Conservation (phyloP, 2,329 filamentous ascomycete species). For the Ascochyta viciae-villosae region DNA sequence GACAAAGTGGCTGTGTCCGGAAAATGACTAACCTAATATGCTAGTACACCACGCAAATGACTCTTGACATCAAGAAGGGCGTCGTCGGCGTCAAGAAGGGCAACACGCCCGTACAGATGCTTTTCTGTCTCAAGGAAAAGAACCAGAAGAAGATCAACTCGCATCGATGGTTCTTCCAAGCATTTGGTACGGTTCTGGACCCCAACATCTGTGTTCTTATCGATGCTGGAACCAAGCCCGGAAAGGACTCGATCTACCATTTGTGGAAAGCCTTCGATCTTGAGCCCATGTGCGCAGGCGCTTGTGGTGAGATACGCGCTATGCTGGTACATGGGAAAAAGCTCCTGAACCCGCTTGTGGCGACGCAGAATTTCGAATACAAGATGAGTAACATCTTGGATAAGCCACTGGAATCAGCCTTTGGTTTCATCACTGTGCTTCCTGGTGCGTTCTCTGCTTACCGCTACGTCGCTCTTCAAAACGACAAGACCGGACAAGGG, state of each 20-base stretch:
- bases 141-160: constrained; percentile 99
- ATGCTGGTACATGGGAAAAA: constrained; percentile 91
- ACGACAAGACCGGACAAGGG: constrained; percentile 92
- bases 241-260: constrained; percentile 93
- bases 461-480: constrained; percentile 90
- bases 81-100: constrained; percentile 84
- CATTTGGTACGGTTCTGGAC: constrained; percentile 88
- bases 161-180: constrained; percentile 98
- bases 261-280: constrained; percentile 98
- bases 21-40: constrained; percentile 21
- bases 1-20: constrained; percentile 2
- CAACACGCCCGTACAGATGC: constrained; percentile 89
- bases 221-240: constrained; percentile 94
- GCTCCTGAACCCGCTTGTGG: constrained; percentile 89
- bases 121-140: constrained; percentile 99
- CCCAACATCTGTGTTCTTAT: constrained; percentile 97
- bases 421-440: constrained; percentile 96
- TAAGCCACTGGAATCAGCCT: constrained; percentile 95
- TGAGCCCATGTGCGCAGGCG: constrained; percentile 95
- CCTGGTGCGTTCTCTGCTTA: constrained; percentile 99
- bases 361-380: constrained; percentile 98
- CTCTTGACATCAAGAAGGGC: constrained; percentile 86
- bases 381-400: constrained; percentile 99
- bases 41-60: constrained; percentile 82
- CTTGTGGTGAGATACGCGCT: constrained; percentile 98